Evolutionary conservation across 352 stramenopile species (phyloP).

Genomic region (Phytophthora aleatoria): DNA sequence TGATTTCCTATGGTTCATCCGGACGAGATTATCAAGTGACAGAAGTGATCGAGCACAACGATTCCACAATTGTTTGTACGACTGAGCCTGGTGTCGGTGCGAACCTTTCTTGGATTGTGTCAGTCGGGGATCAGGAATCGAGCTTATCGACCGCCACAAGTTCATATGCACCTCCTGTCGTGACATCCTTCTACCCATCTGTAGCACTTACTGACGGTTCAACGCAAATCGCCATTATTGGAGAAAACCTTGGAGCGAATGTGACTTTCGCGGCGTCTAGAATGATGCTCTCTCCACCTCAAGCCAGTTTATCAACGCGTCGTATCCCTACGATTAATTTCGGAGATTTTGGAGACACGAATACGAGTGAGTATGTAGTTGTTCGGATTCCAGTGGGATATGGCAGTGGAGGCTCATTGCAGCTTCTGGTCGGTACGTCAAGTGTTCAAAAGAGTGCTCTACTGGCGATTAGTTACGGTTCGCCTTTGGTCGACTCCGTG

Average conservation of each 20-base stretch:
- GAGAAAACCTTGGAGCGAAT: slow-evolving; percentile 54
- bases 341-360: slow-evolving; percentile 33
- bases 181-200: slow-evolving; percentile 27
- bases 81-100: slow-evolving; percentile 55
- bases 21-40: slow-evolving; percentile 56
- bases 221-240: slow-evolving; percentile 52
- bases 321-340: slow-evolving; percentile 48
- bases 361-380: slow-evolving; percentile 43
- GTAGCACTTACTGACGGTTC: slow-evolving; percentile 50
- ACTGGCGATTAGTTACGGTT: slow-evolving; percentile 42
- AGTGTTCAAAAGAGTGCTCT: slow-evolving; percentile 46
- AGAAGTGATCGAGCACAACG: slow-evolving; percentile 50
- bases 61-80: slow-evolving; percentile 58
- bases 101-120: slow-evolving; percentile 58
- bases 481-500: slow-evolving; percentile 55
- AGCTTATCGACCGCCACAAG: slow-evolving; percentile 38
- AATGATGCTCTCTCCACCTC: slow-evolving; percentile 52
- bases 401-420: slow-evolving; percentile 38
- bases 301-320: slow-evolving; percentile 36
- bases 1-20: slow-evolving; percentile 62
- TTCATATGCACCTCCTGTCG: slow-evolving; percentile 53
- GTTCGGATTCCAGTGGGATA: slow-evolving; percentile 50
- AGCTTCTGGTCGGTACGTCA: slow-evolving; percentile 41
- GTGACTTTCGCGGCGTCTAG: slow-evolving; percentile 43
- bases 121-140: slow-evolving; percentile 61